Evolutionary conservation across 2,329 filamentous ascomycete species (phyloP).

Genomic region (Monilinia vaccinii-corymbosi): DNA sequence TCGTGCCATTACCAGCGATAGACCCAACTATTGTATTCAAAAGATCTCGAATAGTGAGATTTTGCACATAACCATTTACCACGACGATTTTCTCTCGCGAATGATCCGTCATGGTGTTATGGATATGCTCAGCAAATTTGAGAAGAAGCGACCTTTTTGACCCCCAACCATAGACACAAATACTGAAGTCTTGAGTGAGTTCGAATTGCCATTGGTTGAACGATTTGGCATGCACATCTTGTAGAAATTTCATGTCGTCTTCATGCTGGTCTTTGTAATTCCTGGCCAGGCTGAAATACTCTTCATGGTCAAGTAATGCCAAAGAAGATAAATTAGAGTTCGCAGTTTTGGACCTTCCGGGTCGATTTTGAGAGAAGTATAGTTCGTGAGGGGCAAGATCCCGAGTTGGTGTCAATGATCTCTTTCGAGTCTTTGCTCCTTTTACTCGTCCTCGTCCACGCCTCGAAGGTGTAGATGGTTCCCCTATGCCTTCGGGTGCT

Average conservation of each 20-base stretch:
- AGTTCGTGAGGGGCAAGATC: conserved; percentile 81
- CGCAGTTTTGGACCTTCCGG: conserved; percentile 73
- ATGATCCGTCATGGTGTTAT: conserved; percentile 34
- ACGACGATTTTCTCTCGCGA: conserved; percentile 55
- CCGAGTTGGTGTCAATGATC: conserved; percentile 50
- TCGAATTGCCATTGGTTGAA: conserved; percentile 94
- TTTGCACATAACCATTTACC: conserved; percentile 74
- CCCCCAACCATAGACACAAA: conserved; percentile 88
- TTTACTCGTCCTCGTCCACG: conserved; percentile 37
- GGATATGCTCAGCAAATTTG: conserved; percentile 63
- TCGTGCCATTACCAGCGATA: conserved; percentile 37
- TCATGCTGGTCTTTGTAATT: conserved; percentile 57
- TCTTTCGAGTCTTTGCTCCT: conserved; percentile 40
- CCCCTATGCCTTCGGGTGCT: conserved; percentile 27
- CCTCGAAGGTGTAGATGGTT: conserved; percentile 43
- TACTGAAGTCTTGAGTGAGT: conserved; percentile 73
- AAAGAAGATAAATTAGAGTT: conserved; percentile 72
- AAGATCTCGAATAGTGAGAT: conserved; percentile 58
- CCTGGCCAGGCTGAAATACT: conserved; percentile 69
- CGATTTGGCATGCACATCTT: conserved; percentile 66
- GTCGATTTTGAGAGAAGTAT: conserved; percentile 88
- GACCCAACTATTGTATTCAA: conserved; percentile 59
- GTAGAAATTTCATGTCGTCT: conserved; percentile 60
- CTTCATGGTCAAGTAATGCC: conserved; percentile 75
- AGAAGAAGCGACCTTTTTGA: conserved; percentile 73